Evolutionary conservation across 2,329 filamentous ascomycete species (phyloP).

Genomic region (Botrytis fragariae): DNA sequence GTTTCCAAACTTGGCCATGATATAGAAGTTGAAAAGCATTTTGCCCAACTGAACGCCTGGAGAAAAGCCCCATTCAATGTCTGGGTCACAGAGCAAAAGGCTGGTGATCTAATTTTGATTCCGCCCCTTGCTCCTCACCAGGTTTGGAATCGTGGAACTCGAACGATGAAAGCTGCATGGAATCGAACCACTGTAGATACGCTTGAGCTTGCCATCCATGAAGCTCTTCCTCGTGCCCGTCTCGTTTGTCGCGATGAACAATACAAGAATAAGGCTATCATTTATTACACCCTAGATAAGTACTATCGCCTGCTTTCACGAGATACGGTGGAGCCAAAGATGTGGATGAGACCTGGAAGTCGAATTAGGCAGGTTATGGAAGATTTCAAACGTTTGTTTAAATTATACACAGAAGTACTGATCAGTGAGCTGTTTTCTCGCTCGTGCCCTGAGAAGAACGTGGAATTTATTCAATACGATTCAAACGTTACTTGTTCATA

Average conservation of each 20-base stretch:
- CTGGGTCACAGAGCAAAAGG: slow-evolving; percentile 86
- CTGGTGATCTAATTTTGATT: slow-evolving; percentile 89
- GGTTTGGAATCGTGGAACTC: slow-evolving; percentile 95
- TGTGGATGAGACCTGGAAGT: slow-evolving; percentile 36
- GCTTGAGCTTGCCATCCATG: slow-evolving; percentile 77
- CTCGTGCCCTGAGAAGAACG: slow-evolving; percentile 58
- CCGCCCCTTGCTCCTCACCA: slow-evolving; percentile 93
- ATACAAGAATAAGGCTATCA: slow-evolving; percentile 97
- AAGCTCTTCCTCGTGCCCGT: slow-evolving; percentile 83
- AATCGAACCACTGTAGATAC: slow-evolving; percentile 94
- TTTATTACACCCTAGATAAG: slow-evolving; percentile 82
- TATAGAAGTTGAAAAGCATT: slow-evolving; percentile 94
- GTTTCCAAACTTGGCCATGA: slow-evolving; percentile 90
- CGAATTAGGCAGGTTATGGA: slow-evolving; percentile 67
- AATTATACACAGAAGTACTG: slow-evolving; percentile 73
- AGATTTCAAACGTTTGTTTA: slow-evolving; percentile 80
- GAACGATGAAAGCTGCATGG: slow-evolving; percentile 98
- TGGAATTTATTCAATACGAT: slow-evolving; percentile 79
- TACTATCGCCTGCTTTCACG: slow-evolving; percentile 64
- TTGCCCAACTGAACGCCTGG: slow-evolving; percentile 94
- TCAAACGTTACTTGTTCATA: slow-evolving; percentile 94
- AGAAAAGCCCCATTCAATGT: slow-evolving; percentile 91
- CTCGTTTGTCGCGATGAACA: slow-evolving; percentile 96
- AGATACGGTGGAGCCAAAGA: slow-evolving; percentile 47
- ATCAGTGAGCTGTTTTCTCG: slow-evolving; percentile 82